Conservation (phyloP, 345 rosid species). For the Eucalyptus viminalis region DNA sequence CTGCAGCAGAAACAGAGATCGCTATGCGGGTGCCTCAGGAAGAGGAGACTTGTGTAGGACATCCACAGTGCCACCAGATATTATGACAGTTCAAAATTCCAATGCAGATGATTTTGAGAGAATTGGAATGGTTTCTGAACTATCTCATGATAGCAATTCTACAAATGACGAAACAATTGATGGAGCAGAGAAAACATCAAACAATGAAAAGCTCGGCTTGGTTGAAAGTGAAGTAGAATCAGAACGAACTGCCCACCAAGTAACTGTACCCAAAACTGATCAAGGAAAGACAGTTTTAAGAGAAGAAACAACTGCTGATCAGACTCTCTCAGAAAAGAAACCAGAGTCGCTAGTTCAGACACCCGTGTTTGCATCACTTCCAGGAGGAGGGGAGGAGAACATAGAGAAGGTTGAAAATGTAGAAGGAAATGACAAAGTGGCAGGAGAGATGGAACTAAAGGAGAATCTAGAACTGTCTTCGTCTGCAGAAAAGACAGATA, state of each 20-base stretch:
- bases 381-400: neutral
- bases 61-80: neutral
- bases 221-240: neutral
- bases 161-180: neutral
- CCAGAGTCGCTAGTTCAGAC: neutral
- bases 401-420: neutral
- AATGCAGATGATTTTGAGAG: neutral
- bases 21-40: neutral
- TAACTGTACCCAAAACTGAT: neutral
- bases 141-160: neutral
- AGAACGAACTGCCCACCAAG: neutral
- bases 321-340: neutral
- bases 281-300: neutral
- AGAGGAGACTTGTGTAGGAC: neutral
- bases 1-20: neutral
- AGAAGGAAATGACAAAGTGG: neutral
- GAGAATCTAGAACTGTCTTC: neutral
- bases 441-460: neutral
- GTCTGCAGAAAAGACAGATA: neutral
- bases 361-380: neutral
- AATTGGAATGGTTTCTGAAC: neutral
- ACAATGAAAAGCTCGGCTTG: neutral
- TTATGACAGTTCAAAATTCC: neutral
- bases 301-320: neutral
- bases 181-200: neutral